Conservation (phyloP, 208 protist species). For the Novymonas esmeraldas region DNA sequence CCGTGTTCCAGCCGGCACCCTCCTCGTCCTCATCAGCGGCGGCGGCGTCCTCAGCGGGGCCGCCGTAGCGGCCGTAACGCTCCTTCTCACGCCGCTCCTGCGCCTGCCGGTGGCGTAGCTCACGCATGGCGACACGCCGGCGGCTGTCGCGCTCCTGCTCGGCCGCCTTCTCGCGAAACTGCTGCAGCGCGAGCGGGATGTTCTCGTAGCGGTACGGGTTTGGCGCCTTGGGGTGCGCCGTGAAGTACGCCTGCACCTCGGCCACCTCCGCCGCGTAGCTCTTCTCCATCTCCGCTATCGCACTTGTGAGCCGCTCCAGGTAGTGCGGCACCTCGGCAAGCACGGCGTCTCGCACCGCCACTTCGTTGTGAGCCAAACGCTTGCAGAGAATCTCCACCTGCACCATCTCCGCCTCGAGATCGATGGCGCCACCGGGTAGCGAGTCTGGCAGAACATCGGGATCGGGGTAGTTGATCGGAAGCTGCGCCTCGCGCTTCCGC, state of each 20-base stretch:
- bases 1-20: slow-evolving; percentile 25
- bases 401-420: slow-evolving; percentile 60
- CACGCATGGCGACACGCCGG: slow-evolving; percentile 38
- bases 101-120: slow-evolving; percentile 32
- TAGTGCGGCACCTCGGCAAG: slow-evolving; percentile 74
- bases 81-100: slow-evolving; percentile 41
- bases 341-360: slow-evolving; percentile 72
- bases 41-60: slow-evolving; percentile 11
- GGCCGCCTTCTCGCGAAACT: slow-evolving; percentile 40
- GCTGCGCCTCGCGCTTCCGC: slow-evolving; percentile 76
- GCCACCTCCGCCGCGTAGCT: slow-evolving; percentile 44
- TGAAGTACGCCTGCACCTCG: slow-evolving; percentile 43
- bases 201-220: slow-evolving; percentile 72
- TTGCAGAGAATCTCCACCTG: slow-evolving; percentile 82
- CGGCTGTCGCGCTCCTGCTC: slow-evolving; percentile 36
- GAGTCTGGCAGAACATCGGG: slow-evolving; percentile 53
- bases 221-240: slow-evolving; percentile 39
- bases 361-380: slow-evolving; percentile 85
- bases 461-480: slow-evolving; percentile 91
- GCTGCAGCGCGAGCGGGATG: slow-evolving; percentile 42
- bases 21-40: slow-evolving; percentile 32
- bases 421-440: slow-evolving; percentile 54
- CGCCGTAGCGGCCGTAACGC: slow-evolving; percentile 43
- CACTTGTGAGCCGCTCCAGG: slow-evolving; percentile 46
- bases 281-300: slow-evolving; percentile 53